Evolutionary conservation across 768 basidiomycete species (phyloP).

Genomic region (Auriculariales sp.): DNA sequence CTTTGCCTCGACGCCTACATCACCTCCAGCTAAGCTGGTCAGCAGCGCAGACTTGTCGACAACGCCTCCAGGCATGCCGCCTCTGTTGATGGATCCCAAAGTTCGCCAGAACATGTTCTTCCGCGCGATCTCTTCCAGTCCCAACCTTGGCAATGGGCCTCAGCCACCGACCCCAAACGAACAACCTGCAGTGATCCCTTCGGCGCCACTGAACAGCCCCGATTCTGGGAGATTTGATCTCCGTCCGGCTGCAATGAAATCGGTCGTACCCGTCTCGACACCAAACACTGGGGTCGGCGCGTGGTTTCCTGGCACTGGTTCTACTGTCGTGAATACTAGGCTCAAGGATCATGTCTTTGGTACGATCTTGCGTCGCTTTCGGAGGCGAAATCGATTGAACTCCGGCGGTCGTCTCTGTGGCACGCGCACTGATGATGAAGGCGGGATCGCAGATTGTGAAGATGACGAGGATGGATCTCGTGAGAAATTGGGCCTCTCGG

Average conservation of each 20-base stretch:
- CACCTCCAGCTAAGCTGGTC: background rate
- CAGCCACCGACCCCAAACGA: background rate
- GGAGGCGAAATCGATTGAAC: slow-evolving; percentile 30
- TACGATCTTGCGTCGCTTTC: slow-evolving; percentile 65
- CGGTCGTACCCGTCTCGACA: background rate
- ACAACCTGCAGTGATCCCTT: background rate
- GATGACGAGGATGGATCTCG: slow-evolving; percentile 14
- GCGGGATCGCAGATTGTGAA: slow-evolving; percentile 31
- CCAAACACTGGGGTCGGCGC: slow-evolving; percentile 24
- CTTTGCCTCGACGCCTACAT: background rate
- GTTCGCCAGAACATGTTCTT: too few relatives aligned
- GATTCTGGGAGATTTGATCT: too few relatives aligned
- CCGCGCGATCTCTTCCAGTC: slow-evolving; percentile 48
- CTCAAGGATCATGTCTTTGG: slow-evolving; percentile 93
- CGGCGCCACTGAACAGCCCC: slow-evolving; percentile 5
- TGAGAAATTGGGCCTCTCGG: background rate
- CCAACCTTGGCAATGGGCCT: slow-evolving; percentile 27
- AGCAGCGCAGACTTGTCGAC: background rate
- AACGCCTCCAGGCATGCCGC: slow-evolving; percentile 28
- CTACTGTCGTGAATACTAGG: slow-evolving; percentile 85
- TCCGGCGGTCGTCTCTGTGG: slow-evolving; percentile 17
- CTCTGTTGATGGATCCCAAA: slow-evolving; percentile 36
- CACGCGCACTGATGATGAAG: slow-evolving; percentile 41
- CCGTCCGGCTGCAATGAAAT: slow-evolving; percentile 16
- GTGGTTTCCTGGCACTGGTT: slow-evolving; percentile 78